phyloP scores from a whole-genome alignment of 352 stramenopile species.

The Globisporangium camurandrum region DNA sequence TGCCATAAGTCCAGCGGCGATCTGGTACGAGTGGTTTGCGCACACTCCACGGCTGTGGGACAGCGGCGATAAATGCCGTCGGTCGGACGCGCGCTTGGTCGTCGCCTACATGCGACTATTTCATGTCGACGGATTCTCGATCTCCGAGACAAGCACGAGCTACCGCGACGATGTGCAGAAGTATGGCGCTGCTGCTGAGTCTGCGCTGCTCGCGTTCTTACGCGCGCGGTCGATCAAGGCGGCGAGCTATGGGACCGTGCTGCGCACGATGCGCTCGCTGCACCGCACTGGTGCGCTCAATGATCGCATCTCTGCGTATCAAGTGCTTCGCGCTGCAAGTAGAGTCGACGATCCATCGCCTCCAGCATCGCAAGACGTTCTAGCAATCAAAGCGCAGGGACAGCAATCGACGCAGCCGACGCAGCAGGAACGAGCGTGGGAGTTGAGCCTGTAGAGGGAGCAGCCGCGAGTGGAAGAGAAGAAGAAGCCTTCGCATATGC shows the following conservation, averaged over 20 bases:
- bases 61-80: not conserved
- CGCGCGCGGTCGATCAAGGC: not conserved
- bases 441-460: too few species aligned
- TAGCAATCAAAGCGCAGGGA: too few species aligned
- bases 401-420: too few species aligned
- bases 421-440: too few species aligned
- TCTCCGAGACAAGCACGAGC: not conserved
- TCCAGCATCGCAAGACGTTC: not conserved
- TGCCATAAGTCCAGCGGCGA: not conserved
- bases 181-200: not conserved
- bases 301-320: not conserved
- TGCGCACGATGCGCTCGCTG: not conserved
- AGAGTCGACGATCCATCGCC: not conserved
- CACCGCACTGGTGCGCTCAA: not conserved
- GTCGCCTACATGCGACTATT: not conserved
- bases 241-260: not conserved
- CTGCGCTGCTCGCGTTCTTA: not conserved
- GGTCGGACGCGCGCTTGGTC: not conserved
- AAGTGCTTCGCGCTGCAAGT: not conserved
- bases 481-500: too few species aligned
- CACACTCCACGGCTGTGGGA: not conserved
- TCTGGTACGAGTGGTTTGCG: constrained; percentile 1
- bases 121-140: not conserved
- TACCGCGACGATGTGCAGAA: not conserved
- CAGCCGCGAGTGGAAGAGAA: too few species aligned